These are phyloP conservation scores for Zizania latifolia DNA, from an alignment of 176 grass and related monocot genomes.

Conservation along the genomic window DNA sequence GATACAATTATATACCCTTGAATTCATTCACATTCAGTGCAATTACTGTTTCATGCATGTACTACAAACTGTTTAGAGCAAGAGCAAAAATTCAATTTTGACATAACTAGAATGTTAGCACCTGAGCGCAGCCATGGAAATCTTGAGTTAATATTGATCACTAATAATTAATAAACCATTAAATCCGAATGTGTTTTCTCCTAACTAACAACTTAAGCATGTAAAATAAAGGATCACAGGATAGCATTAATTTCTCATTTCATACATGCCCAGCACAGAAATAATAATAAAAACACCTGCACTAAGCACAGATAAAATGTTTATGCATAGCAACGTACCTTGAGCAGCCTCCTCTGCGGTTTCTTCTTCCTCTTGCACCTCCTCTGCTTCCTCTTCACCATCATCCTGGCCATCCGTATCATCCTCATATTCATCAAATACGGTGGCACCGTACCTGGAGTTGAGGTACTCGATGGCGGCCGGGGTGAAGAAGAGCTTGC, in stretches of 20 bases:
- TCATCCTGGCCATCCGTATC: conserved; percentile 30
- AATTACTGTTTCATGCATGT: neutral
- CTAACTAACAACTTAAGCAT: neutral
- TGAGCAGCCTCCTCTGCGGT: conserved; percentile 15
- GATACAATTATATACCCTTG: neutral
- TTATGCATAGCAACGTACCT: conserved; percentile 32
- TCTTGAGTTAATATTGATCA: neutral
- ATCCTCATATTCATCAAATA: conserved; percentile 25
- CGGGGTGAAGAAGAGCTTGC: conserved; percentile 75
- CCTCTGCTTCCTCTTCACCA: conserved; percentile 24
- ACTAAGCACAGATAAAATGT: neutral
- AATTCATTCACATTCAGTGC: neutral
- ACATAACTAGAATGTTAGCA: neutral
- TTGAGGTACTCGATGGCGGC: conserved; percentile 77
- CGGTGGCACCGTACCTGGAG: conserved; percentile 58
- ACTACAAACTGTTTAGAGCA: neutral
- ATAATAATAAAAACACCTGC: conserved; percentile 1
- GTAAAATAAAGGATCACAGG: neutral
- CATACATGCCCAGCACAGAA: neutral
- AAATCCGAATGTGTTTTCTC: neutral
- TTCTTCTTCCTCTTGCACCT: conserved; percentile 13
- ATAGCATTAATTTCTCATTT: neutral
- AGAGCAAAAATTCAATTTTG: conserved; percentile 4
- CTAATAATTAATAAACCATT: neutral
- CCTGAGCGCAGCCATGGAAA: neutral